Conservation (phyloP, 495 filamentous ascomycete genomes). For the Neurospora sp. region DNA sequence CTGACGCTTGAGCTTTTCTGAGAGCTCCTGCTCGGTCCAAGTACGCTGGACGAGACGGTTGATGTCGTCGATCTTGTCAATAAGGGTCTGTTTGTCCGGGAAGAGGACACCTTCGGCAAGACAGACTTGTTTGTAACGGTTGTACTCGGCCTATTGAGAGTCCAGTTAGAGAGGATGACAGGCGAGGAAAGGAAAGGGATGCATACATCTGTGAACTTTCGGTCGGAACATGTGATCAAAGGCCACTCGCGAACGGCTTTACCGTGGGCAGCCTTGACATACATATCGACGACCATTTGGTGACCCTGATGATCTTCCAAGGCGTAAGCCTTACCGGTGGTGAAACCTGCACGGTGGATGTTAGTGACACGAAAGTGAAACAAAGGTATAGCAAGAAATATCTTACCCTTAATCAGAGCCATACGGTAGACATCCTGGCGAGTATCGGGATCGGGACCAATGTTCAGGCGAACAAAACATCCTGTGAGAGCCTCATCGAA, state of each 20-base stretch:
- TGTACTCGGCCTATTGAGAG: slow-evolving; percentile 55
- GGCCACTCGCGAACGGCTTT: slow-evolving; percentile 69
- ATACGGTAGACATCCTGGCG: slow-evolving; percentile 72
- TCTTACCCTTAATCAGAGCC: slow-evolving; percentile 70
- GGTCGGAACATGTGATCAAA: slow-evolving; percentile 74
- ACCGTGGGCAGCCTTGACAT: slow-evolving; percentile 64
- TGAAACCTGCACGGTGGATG: slow-evolving; percentile 47
- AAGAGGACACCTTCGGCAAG: slow-evolving; percentile 59
- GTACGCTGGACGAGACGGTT: slow-evolving; percentile 63
- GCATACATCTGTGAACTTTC: slow-evolving; percentile 60
- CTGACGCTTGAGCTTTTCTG: slow-evolving; percentile 62
- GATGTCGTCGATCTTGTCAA: slow-evolving; percentile 69
- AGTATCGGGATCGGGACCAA: slow-evolving; percentile 60
- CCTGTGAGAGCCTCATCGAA: slow-evolving; percentile 70
- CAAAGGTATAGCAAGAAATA: not conserved
- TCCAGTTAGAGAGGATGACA: slow-evolving; percentile 12
- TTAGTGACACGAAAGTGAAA: not conserved
- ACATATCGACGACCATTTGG: slow-evolving; percentile 63
- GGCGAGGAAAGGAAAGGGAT: not conserved
- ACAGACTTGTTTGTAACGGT: slow-evolving; percentile 71
- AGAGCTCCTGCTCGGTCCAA: slow-evolving; percentile 73
- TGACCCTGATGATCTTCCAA: slow-evolving; percentile 62
- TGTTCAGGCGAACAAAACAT: slow-evolving; percentile 72
- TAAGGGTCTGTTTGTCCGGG: slow-evolving; percentile 55
- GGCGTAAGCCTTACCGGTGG: slow-evolving; percentile 66